These are phyloP conservation scores for Sporothrix variecibatus DNA, from an alignment of 2,329 filamentous ascomycete genomes.

Conservation along the genomic window DNA sequence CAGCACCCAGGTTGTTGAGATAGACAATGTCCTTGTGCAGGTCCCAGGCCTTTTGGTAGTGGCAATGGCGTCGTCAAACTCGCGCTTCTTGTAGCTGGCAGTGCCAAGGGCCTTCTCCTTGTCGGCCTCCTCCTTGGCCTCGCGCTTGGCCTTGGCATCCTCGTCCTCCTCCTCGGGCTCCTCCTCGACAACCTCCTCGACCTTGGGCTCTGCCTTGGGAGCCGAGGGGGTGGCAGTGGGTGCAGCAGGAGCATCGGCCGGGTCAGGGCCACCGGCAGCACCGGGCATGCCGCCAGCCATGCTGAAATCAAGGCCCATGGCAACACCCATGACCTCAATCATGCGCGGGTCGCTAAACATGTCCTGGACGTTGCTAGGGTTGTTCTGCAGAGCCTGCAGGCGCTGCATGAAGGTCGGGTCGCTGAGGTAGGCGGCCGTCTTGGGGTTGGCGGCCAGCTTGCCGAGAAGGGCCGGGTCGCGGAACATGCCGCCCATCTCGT, in stretches of 20 bases:
- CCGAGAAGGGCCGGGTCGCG: constrained; percentile 85
- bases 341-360: constrained; percentile 89
- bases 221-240: constrained; percentile 32
- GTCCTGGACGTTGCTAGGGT: constrained; percentile 76
- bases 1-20: constrained; percentile 92
- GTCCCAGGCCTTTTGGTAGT: constrained; percentile 96
- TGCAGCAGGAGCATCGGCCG: constrained; percentile 33
- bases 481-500: constrained; percentile 80
- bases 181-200: constrained; percentile 58
- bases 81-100: constrained; percentile 95
- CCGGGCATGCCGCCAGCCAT: constrained; percentile 47
- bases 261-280: constrained; percentile 32
- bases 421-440: constrained; percentile 78
- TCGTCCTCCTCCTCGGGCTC: constrained; percentile 66
- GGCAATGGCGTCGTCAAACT: constrained; percentile 94
- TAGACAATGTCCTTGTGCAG: constrained; percentile 95
- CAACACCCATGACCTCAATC: constrained; percentile 88
- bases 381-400: constrained; percentile 76
- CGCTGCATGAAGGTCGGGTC: constrained; percentile 90
- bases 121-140: constrained; percentile 90
- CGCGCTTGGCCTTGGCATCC: constrained; percentile 64
- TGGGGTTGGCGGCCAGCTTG: constrained; percentile 92
- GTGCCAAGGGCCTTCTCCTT: constrained; percentile 94
- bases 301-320: constrained; percentile 91
- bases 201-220: constrained; percentile 77